Percentiles rank a stretch among this genome's conserved stretches.
phyloP scores from a whole-genome alignment of 1,284 basidiomycete genomes.

The Ustilago curta region DNA sequence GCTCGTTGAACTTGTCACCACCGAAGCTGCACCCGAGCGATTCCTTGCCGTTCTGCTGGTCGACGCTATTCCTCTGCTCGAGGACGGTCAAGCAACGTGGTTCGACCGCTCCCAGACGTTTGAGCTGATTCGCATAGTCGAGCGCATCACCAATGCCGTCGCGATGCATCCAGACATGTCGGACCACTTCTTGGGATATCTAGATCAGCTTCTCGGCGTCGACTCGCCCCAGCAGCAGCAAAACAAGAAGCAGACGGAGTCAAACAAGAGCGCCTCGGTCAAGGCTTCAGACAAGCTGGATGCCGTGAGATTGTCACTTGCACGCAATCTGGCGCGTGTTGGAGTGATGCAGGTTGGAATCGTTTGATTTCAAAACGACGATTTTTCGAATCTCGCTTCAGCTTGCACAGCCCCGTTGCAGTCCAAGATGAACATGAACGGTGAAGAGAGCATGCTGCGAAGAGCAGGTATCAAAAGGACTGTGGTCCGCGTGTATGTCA shows the following conservation, averaged over 20 bases:
- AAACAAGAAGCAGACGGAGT: constrained; percentile 6
- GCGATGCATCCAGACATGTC: constrained; percentile 49
- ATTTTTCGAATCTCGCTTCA: not conserved
- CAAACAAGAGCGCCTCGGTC: constrained; percentile 13
- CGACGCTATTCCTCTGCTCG: constrained; percentile 62
- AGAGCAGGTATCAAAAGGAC: too few species aligned
- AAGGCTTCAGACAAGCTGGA: constrained; percentile 52
- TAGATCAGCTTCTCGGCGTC: constrained; percentile 49
- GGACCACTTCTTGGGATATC: constrained; percentile 57
- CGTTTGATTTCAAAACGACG: constrained; percentile 11
- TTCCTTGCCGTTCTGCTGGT: constrained; percentile 65
- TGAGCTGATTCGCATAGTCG: constrained; percentile 63
- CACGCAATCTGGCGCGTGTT: constrained; percentile 54
- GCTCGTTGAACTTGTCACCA: constrained; percentile 62
- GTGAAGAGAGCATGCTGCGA: too few species aligned
- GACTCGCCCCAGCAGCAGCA: constrained; percentile 3
- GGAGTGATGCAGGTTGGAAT: constrained; percentile 49
- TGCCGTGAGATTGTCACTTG: constrained; percentile 51
- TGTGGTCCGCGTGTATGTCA: too few species aligned
- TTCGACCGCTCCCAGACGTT: constrained; percentile 59
- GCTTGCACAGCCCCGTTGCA: not conserved
- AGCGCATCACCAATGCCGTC: constrained; percentile 53
- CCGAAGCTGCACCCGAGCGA: constrained; percentile 60
- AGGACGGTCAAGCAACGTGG: constrained; percentile 48
- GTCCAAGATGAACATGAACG: not conserved